phyloP scores from a whole-genome alignment of 75 land plant genomes.

The Pinus tabuliformis region DNA sequence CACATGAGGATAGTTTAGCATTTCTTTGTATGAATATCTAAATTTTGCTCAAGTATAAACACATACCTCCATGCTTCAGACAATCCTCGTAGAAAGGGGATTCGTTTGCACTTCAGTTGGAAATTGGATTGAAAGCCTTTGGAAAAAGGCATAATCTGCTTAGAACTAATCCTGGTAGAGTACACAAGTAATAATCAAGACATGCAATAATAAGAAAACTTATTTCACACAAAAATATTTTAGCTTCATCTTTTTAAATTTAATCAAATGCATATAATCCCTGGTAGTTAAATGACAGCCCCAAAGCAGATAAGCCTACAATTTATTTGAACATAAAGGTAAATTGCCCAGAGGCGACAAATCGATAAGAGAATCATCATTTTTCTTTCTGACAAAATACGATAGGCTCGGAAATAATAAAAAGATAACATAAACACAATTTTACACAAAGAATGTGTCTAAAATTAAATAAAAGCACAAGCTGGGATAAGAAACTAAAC shows the following conservation, averaged over 20 bases:
- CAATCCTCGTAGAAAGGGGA: slow-evolving; percentile 22
- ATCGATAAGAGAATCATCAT: neutral
- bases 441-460: neutral
- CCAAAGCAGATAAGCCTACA: neutral
- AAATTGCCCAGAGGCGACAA: neutral
- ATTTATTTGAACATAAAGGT: neutral
- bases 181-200: neutral
- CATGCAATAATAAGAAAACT: neutral
- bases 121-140: slow-evolving; percentile 63
- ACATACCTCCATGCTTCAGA: too few relatives aligned
- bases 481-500: neutral
- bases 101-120: slow-evolving; percentile 73
- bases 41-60: too few relatives aligned
- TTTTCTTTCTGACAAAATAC: too few relatives aligned
- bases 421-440: neutral
- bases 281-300: neutral
- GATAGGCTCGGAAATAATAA: neutral
- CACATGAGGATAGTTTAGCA: too few relatives aligned
- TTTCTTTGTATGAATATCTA: too few relatives aligned
- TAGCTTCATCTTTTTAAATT: neutral
- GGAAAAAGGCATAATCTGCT: slow-evolving; percentile 66
- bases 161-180: slow-evolving; percentile 57
- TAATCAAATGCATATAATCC: neutral
- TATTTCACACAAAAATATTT: neutral
- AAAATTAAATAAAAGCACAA: neutral